Base-by-base conservation (phyloP, 2,329 filamentous ascomycete genomes). In the Penicillium sp. region DNA sequence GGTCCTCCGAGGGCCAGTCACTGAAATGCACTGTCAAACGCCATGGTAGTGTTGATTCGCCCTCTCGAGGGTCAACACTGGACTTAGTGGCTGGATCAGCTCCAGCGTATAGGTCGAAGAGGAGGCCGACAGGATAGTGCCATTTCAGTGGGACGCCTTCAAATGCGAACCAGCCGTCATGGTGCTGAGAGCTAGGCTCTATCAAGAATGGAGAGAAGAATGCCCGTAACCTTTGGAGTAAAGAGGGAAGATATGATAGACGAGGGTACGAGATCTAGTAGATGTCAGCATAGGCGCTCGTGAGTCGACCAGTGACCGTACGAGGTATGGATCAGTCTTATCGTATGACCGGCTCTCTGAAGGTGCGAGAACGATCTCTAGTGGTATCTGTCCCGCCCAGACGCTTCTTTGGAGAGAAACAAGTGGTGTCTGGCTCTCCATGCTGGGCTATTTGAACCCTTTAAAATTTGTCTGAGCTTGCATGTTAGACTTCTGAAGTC, bases 131-230 rank as follows among this genome's bases (percentile, higher is more conserved):
- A 0, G 87, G 86, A 54, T 87, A 85, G 64, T 89, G 86, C 85
- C 85, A 87, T 74, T 87, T 88, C 58, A 89, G 69, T 2, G 85
- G 82, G 15, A 89, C 85, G 13, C 77, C 80, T 66, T 89, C 84
- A 64, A 85, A 86, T 1, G 82, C 84, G 58, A 90, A 81, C 81
- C 84, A 86, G 18, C 81, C 80, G 41, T 82, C 73, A 52, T 81
- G 74, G 7, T 79, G 65, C 3, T 73, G 59, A 9, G 80, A 74
- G 41, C 78, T 72, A 3, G 84, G 78, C 58, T 85, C 76, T 60
- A 87, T 87, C 34, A 88, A 70, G 24, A 70, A 78, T 13, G 75
- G 60, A 1, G 74, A 64, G 67, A 88, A 89, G 74, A 88, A 89
- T 45, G 77, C 73, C 59, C 84, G 82, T 6, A 89, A 73, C 51